Evolutionary conservation across 192 early-diverging fungal genomes (phyloP).

Genomic region (Podila horticola): DNA sequence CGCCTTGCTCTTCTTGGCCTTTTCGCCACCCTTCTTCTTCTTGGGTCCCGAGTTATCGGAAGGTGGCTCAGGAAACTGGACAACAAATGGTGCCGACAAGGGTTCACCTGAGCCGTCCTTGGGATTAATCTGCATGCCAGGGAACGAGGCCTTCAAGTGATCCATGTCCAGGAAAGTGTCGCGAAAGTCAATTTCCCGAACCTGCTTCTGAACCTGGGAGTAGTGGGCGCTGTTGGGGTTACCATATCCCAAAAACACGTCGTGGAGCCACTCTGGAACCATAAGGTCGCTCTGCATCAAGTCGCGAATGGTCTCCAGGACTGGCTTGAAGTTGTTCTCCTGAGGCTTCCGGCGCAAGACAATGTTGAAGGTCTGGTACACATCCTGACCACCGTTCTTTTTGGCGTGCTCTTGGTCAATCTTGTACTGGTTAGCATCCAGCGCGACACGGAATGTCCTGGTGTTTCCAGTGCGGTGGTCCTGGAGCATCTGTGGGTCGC

Average conservation of each 20-base stretch:
- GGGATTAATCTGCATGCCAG: constrained; percentile 57
- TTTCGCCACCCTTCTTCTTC: constrained; percentile 49
- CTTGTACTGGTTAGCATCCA: constrained; percentile 92
- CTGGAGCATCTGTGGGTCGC: constrained; percentile 46
- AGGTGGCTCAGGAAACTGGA: constrained; percentile 70
- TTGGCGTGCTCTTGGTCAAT: constrained; percentile 63
- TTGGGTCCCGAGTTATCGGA: constrained; percentile 25
- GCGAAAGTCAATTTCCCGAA: constrained; percentile 78
- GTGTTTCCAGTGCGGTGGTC: constrained; percentile 54
- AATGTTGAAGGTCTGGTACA: constrained; percentile 88
- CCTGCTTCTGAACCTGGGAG: constrained; percentile 62
- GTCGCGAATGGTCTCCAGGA: constrained; percentile 91
- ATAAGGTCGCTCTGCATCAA: constrained; percentile 84
- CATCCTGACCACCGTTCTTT: constrained; percentile 64
- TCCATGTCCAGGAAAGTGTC: constrained; percentile 90
- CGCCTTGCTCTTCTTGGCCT: constrained; percentile 52
- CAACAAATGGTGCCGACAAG: constrained; percentile 76
- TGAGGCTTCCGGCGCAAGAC: constrained; percentile 87
- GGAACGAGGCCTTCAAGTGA: constrained; percentile 78
- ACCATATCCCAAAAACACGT: constrained; percentile 96
- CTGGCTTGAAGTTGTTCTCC: constrained; percentile 95
- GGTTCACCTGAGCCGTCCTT: constrained; percentile 38
- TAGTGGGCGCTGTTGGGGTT: constrained; percentile 85
- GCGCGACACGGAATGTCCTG: constrained; percentile 76
- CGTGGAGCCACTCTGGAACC: constrained; percentile 92